Percentiles rank a stretch among this genome's conserved stretches.
phyloP scores from a whole-genome alignment of 2,329 filamentous ascomycete genomes.

The Venturia pyrina region DNA sequence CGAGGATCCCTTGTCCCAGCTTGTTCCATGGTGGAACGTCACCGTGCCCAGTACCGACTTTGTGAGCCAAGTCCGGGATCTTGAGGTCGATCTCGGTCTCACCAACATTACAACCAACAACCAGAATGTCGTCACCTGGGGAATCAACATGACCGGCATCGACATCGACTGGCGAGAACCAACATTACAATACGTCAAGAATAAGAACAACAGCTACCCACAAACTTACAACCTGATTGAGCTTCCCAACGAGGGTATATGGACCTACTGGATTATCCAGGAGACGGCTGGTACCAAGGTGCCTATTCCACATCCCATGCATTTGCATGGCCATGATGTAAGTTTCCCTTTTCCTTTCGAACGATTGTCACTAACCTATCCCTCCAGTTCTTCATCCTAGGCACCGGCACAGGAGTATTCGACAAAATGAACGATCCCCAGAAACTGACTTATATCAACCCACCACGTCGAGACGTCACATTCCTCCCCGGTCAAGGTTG shows the following conservation, averaged over 20 bases:
- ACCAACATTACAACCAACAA: slow-evolving; percentile 25
- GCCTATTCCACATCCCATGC: slow-evolving; percentile 29
- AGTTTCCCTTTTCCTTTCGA: background rate
- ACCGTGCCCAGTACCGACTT: slow-evolving; percentile 27
- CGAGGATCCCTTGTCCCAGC: slow-evolving; percentile 19
- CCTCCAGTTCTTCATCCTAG: slow-evolving; percentile 35
- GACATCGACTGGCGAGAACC: slow-evolving; percentile 34
- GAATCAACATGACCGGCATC: slow-evolving; percentile 31
- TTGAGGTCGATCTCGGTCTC: slow-evolving; percentile 24
- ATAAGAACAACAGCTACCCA: slow-evolving; percentile 32
- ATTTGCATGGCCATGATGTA: slow-evolving; percentile 24
- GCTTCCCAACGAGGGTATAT: slow-evolving; percentile 26
- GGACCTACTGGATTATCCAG: slow-evolving; percentile 42
- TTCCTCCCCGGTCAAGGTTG: slow-evolving; percentile 24
- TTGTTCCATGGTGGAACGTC: slow-evolving; percentile 23
- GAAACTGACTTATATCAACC: slow-evolving; percentile 24
- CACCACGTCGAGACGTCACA: slow-evolving; percentile 22
- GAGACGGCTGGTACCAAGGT: slow-evolving; percentile 26
- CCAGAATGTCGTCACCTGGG: slow-evolving; percentile 30
- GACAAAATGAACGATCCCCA: slow-evolving; percentile 20
- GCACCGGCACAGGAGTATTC: slow-evolving; percentile 27
- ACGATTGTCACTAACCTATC: slow-evolving; percentile 14
- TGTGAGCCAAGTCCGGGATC: slow-evolving; percentile 21
- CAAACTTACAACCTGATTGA: slow-evolving; percentile 30
- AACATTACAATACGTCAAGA: slow-evolving; percentile 33